Conservation (phyloP, 148 eudicot genomes). For the Heliamphora exappendiculata region DNA sequence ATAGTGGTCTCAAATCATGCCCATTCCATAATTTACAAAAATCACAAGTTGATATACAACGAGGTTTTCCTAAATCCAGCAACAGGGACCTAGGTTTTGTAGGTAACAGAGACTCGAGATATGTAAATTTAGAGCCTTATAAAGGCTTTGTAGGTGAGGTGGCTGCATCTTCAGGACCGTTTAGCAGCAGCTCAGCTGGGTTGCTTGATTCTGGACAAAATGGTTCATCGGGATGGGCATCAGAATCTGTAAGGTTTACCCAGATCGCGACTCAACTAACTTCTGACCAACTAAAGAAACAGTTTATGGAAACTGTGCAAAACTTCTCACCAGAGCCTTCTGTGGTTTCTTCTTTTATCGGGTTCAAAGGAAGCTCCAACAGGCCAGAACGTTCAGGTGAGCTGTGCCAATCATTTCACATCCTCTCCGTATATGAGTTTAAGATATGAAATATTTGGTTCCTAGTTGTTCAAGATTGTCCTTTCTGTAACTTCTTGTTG, state of each 20-base stretch:
- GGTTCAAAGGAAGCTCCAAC: constrained; percentile 9
- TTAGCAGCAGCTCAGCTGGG: constrained; percentile 11
- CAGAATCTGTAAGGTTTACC: background rate
- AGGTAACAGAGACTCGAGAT: background rate
- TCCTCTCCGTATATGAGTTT: background rate
- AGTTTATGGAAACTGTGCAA: background rate
- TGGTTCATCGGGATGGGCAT: constrained; percentile 2
- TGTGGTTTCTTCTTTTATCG: background rate
- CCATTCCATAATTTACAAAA: constrained; percentile 13
- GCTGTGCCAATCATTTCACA: background rate
- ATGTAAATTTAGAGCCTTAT: constrained; percentile 11
- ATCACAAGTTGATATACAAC: constrained; percentile 14
- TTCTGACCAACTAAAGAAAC: constrained; percentile 8
- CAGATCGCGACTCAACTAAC: constrained; percentile 9
- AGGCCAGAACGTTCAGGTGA: constrained; percentile 21
- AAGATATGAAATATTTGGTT: background rate
- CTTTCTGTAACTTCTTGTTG: background rate
- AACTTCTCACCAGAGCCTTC: constrained; percentile 9
- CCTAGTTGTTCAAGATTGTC: background rate
- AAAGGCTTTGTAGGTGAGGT: constrained; percentile 5
- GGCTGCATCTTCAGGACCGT: constrained; percentile 13
- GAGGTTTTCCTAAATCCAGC: background rate
- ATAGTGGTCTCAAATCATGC: constrained; percentile 3
- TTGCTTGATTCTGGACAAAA: constrained; percentile 8
- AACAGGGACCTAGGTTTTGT: constrained; percentile 5